Evolutionary conservation across 208 protist species (phyloP).

Genomic region (Naegleria lovaniensis): DNA sequence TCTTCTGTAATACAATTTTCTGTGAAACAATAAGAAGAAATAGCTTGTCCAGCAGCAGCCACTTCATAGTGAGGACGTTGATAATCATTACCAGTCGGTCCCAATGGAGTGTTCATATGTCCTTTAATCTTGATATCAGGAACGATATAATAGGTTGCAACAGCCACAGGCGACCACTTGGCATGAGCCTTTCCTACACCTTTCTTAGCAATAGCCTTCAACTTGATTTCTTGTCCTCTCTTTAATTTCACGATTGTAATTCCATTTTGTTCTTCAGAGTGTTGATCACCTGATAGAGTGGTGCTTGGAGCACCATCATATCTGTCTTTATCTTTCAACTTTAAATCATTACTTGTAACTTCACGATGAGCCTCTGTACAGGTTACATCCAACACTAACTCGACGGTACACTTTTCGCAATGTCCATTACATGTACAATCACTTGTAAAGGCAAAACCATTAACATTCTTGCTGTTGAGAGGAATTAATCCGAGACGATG

Average conservation of each 20-base stretch:
- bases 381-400: slow-evolving; percentile 52
- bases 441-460: slow-evolving; percentile 34
- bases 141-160: slow-evolving; percentile 81
- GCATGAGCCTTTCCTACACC: slow-evolving; percentile 96
- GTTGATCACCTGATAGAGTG: background rate
- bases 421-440: slow-evolving; percentile 63
- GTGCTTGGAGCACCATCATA: background rate
- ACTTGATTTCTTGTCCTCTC: slow-evolving; percentile 66
- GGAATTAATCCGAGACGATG: slow-evolving; percentile 97
- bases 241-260: slow-evolving; percentile 76
- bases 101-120: too few relatives aligned
- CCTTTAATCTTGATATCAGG: slow-evolving; percentile 80
- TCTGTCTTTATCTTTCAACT: background rate
- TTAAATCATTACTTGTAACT: background rate
- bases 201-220: slow-evolving; percentile 72
- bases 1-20: background rate
- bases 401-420: slow-evolving; percentile 74
- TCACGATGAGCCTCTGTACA: background rate
- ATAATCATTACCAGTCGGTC: slow-evolving; percentile 41
- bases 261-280: background rate
- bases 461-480: slow-evolving; percentile 49
- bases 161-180: slow-evolving; percentile 91
- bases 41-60: slow-evolving; percentile 29
- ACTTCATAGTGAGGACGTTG: slow-evolving; percentile 70
- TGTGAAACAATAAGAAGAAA: background rate